phyloP scores from a whole-genome alignment of 495 filamentous ascomycete genomes.

The Aspergillus haitiensis region DNA sequence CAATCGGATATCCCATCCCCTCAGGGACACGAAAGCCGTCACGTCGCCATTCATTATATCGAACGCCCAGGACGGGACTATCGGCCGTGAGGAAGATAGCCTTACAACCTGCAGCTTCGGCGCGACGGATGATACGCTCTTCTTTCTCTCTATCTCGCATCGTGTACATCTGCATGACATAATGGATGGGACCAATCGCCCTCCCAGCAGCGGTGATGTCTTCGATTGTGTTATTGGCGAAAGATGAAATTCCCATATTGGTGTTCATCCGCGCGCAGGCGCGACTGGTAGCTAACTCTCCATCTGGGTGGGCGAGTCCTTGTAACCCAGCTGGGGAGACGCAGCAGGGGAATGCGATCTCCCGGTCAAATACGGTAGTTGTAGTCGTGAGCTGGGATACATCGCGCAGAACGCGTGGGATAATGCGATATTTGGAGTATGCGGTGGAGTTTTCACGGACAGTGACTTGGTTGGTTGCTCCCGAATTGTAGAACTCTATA shows the following conservation, averaged over 20 bases:
- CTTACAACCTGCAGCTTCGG: slow-evolving; percentile 50
- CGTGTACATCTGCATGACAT: slow-evolving; percentile 60
- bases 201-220: slow-evolving; percentile 56
- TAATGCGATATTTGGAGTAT: slow-evolving; percentile 47
- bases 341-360: slow-evolving; percentile 37
- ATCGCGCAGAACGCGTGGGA: slow-evolving; percentile 52
- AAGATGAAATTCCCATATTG: slow-evolving; percentile 56
- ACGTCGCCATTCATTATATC: slow-evolving; percentile 42
- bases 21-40: slow-evolving; percentile 34
- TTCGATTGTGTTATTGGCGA: slow-evolving; percentile 42
- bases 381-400: slow-evolving; percentile 48
- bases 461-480: slow-evolving; percentile 35
- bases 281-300: slow-evolving; percentile 63
- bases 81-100: slow-evolving; percentile 80
- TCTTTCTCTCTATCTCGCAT: not conserved
- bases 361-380: slow-evolving; percentile 40
- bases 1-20: slow-evolving; percentile 38
- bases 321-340: slow-evolving; percentile 67
- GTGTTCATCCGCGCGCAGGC: slow-evolving; percentile 52
- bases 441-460: slow-evolving; percentile 46
- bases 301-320: slow-evolving; percentile 61
- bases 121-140: slow-evolving; percentile 36
- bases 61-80: slow-evolving; percentile 70
- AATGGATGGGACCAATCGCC: slow-evolving; percentile 32
- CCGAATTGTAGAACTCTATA: slow-evolving; percentile 1